phyloP scores from a whole-genome alignment of 2,329 filamentous ascomycete species.

The Trichothecium sympodiale region DNA sequence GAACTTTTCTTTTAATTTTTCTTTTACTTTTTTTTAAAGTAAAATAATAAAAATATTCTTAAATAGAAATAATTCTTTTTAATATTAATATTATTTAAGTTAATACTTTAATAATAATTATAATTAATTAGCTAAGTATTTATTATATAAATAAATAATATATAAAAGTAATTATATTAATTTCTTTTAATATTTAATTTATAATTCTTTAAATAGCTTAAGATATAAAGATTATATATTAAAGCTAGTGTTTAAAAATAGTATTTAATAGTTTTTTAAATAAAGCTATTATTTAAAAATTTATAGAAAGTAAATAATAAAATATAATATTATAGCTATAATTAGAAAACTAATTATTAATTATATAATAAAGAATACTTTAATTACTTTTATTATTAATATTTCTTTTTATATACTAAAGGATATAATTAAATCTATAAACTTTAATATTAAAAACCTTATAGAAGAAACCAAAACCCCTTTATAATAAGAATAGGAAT shows the following conservation, averaged over 20 bases:
- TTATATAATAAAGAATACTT: not conserved
- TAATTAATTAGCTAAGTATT: too few species aligned
- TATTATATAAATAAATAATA: too few species aligned
- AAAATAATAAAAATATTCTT: too few species aligned
- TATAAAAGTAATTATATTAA: too few species aligned
- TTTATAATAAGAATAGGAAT: not conserved
- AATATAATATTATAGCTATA: not conserved
- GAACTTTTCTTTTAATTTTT: not conserved
- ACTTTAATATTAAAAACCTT: not conserved
- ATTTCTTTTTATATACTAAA: too few species aligned
- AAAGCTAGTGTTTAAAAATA: not conserved
- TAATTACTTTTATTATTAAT: too few species aligned
- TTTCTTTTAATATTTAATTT: not conserved
- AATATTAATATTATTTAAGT: too few species aligned
- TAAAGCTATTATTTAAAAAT: slow-evolving; percentile 1
- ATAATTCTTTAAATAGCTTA: not conserved
- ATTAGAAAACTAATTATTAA: not conserved
- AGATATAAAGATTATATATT: too few species aligned
- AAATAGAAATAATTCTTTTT: too few species aligned
- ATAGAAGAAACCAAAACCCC: not conserved
- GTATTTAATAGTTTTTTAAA: too few species aligned
- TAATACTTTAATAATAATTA: too few species aligned
- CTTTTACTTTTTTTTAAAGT: too few species aligned
- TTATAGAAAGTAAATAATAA: not conserved
- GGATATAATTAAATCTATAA: not conserved